Base-by-base conservation (phyloP, 495 filamentous ascomycete genomes). In the Hyaloscypha bicolor region DNA sequence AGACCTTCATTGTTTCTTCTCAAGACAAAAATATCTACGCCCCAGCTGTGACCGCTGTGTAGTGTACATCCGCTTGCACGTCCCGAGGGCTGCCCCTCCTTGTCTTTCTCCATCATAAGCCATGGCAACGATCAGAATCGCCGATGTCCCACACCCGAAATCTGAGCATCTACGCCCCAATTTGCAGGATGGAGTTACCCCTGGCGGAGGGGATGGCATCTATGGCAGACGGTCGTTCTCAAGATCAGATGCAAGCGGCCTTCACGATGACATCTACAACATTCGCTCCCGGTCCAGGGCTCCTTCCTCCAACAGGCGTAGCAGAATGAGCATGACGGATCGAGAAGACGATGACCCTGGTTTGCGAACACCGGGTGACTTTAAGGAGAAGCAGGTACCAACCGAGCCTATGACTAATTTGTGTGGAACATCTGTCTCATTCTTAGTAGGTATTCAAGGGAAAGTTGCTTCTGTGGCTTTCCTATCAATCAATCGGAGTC, bases 401-500 rank as follows among this genome's bases (percentile, higher is more conserved):
- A 31, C 16, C 32, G n/a, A 25, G 22, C 25, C 12, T 14, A 25
- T 60, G 14, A 9, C 52, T 35, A 31, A 66, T 22, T 11, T 9
- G 16, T 66, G 37, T 22, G 14, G 25, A 25, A 25, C 25, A 33
- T 30, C 39, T 35, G 25, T 42, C 51, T 55, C 29, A 53, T 39
- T 53, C 51, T 39, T 11, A 8, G 8, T 76, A 82, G 75, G 72
- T 81, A 35, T 82, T 82, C 64, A 74, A 72, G 19, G 80, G 80
- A 5, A 75, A 74, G n/a, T 70, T 75, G 14, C 61, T 82, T 71
- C 65, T 82, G 62, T 82, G 80, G 79, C 80, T 91, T 37, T 82
- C 89, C 62, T 92, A 91, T 72, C 88, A 91, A 74, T 88, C 86
- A 1, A 82, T 86, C 33, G 89, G 89, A 37, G 87, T 88, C 62